phyloP scores from a whole-genome alignment of 768 basidiomycete genomes.

The Inosperma sp. region DNA sequence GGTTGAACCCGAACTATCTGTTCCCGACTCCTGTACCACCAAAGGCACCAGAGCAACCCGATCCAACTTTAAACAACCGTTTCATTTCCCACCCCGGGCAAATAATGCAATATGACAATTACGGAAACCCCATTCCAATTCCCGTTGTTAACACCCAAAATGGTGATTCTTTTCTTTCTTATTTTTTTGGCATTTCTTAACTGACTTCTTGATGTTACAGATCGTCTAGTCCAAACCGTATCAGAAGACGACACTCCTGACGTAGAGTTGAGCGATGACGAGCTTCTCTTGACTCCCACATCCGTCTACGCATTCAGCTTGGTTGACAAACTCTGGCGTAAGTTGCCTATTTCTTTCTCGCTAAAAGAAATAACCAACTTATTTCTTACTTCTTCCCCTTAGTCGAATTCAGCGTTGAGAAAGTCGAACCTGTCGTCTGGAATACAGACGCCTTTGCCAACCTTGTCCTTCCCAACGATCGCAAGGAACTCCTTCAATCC shows the following conservation, averaged over 20 bases:
- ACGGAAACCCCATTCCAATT: slow-evolving; percentile 21
- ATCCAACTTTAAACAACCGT: slow-evolving; percentile 5
- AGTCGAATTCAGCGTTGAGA: slow-evolving; percentile 61
- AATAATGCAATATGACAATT: slow-evolving; percentile 3
- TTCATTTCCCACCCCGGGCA: slow-evolving; percentile 6
- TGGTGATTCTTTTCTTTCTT: not conserved
- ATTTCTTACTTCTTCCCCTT: not conserved
- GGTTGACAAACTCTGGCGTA: slow-evolving; percentile 55
- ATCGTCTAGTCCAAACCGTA: slow-evolving; percentile 13
- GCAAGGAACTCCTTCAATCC: slow-evolving; percentile 51
- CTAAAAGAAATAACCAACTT: not conserved
- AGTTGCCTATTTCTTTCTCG: slow-evolving; percentile 19
- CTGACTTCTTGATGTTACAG: not conserved
- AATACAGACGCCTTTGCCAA: slow-evolving; percentile 54
- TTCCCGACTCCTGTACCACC: slow-evolving; percentile 37
- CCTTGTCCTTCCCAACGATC: slow-evolving; percentile 50
- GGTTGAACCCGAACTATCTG: slow-evolving; percentile 47
- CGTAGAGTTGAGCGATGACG: slow-evolving; percentile 44
- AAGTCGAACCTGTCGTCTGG: slow-evolving; percentile 51
- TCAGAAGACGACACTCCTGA: slow-evolving; percentile 23
- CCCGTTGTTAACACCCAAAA: slow-evolving; percentile 2
- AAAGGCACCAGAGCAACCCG: slow-evolving; percentile 18
- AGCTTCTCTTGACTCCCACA: slow-evolving; percentile 51
- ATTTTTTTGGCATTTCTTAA: not conserved
- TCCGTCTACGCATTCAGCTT: slow-evolving; percentile 62